Base-by-base conservation (phyloP, 352 stramenopile species). In the Pythium oligandrum region DNA sequence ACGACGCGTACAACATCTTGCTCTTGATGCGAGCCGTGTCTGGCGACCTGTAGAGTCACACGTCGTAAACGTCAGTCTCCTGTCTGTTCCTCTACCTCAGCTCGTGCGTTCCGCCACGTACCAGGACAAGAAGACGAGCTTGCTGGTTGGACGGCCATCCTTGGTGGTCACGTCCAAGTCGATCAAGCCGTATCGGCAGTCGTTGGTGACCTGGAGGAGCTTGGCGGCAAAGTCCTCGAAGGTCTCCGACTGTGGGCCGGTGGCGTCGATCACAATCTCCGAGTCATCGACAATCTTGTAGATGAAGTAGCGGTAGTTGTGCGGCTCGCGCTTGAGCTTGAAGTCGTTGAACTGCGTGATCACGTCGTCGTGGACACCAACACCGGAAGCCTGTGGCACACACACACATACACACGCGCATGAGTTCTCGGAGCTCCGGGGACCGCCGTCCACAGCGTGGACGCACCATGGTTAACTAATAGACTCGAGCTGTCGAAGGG, bases 1-100 rank as follows among this genome's bases (percentile, higher is more conserved):
- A 97, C 17, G 88, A 90, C 52, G 85, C 83, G 80, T 98, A 98
- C 38, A 98, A 59, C 95, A 98, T 98, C 79, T 98, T 98, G 51
- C 77, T 80, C 76, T 96, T 96, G 51, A 98, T 84, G 11, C 70
- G 75, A 3, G 90, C 86, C 50, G 83, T 97, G 70, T 98, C 95
- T 26, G 95, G 95, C 55, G 93, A 97, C 79, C 79, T 89, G 40
- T 40, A 34, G 11, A 49, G 8, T 42, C 38, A 42, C 38, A 42
- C 7, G 38, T 12, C 7, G 12, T 42, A 8, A 12, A 8, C 38
- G 38, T 42, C 12, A 42, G 38, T 42, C 12, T 12, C 38, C 38
- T 12, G 11, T 48, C 7, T 56, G 12, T 8, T 48, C 6, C 1
- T 32, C 7, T n/a, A 37, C 33, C 6, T 6, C 12, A 8, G 8